These are phyloP conservation scores for Cyclanthera cordifolia DNA, from an alignment of 306 rosid species.

Conservation along the genomic window DNA sequence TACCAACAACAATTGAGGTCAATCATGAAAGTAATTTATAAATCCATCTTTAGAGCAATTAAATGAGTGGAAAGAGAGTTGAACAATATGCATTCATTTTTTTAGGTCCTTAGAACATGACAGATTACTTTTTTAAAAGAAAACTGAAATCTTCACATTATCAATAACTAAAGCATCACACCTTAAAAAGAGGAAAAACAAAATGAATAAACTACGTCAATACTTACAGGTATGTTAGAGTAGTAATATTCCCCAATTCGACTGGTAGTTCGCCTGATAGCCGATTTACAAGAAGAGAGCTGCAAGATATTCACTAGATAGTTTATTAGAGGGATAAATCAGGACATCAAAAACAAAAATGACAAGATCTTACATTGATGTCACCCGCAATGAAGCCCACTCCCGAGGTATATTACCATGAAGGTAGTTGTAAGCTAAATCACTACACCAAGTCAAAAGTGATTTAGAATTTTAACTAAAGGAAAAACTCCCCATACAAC, in stretches of 20 bases:
- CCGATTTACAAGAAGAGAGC: constrained; percentile 66
- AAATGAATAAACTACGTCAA: neutral
- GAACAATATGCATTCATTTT: neutral
- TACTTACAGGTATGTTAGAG: constrained; percentile 53
- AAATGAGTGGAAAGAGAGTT: constrained; percentile 1
- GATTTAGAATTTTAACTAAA: neutral
- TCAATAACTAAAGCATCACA: neutral
- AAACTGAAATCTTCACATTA: neutral
- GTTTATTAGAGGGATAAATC: constrained; percentile 15
- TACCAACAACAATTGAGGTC: too few species aligned
- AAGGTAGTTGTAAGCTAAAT: constrained; percentile 55
- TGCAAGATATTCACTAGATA: constrained; percentile 33
- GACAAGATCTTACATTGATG: constrained; percentile 42
- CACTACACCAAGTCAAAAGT: constrained; percentile 26
- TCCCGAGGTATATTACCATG: constrained; percentile 63
- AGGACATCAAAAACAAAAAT: constrained; percentile 8
- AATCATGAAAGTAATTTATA: too few species aligned
- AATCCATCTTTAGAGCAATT: neutral
- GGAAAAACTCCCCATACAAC: neutral
- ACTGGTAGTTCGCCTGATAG: constrained; percentile 74
- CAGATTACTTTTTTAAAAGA: neutral
- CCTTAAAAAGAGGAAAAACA: constrained; percentile 4
- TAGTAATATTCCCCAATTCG: constrained; percentile 52
- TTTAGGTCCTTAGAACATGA: neutral
- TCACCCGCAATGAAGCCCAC: constrained; percentile 51